Evolutionary conservation across 1,284 basidiomycete species (phyloP).

Genomic region (Nidula niveotomentosa): DNA sequence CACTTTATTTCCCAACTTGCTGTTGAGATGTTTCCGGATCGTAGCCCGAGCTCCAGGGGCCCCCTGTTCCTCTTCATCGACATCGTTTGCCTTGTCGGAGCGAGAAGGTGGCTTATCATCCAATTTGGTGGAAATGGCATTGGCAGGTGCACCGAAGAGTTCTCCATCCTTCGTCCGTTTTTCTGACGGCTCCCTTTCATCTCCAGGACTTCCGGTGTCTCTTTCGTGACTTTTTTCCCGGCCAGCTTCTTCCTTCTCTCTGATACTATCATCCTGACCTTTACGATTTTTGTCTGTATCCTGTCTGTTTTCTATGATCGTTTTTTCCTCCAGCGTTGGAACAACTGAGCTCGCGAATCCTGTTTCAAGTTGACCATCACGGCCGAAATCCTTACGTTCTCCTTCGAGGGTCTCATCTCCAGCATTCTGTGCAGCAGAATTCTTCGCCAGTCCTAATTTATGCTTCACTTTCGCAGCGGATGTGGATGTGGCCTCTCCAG

Average conservation of each 20-base stretch:
- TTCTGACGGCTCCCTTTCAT: slow-evolving; percentile 21
- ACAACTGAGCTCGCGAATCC: slow-evolving; percentile 69
- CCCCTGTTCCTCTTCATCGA: slow-evolving; percentile 50
- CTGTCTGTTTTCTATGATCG: slow-evolving; percentile 40
- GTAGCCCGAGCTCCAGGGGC: slow-evolving; percentile 48
- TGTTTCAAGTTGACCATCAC: slow-evolving; percentile 48
- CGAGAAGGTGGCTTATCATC: slow-evolving; percentile 48
- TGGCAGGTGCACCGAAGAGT: slow-evolving; percentile 53
- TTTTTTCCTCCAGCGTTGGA: slow-evolving; percentile 75
- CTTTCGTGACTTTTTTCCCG: neutral
- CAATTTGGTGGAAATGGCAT: slow-evolving; percentile 37
- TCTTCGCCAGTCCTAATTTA: slow-evolving; percentile 37
- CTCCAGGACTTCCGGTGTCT: neutral
- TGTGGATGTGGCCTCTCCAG: slow-evolving; percentile 31
- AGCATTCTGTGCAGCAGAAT: slow-evolving; percentile 28
- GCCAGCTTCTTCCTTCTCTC: slow-evolving; percentile 2
- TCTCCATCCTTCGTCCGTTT: slow-evolving; percentile 38
- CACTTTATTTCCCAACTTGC: slow-evolving; percentile 51
- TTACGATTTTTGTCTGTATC: slow-evolving; percentile 20
- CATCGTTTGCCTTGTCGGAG: slow-evolving; percentile 39
- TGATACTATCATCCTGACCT: slow-evolving; percentile 4
- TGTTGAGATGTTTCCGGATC: slow-evolving; percentile 54
- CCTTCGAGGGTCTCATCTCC: slow-evolving; percentile 42
- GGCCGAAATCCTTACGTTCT: slow-evolving; percentile 55
- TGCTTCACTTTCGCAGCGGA: slow-evolving; percentile 30